Conservation (phyloP, 2,329 filamentous ascomycete species). For the Plectosphaerella cucumerina region DNA sequence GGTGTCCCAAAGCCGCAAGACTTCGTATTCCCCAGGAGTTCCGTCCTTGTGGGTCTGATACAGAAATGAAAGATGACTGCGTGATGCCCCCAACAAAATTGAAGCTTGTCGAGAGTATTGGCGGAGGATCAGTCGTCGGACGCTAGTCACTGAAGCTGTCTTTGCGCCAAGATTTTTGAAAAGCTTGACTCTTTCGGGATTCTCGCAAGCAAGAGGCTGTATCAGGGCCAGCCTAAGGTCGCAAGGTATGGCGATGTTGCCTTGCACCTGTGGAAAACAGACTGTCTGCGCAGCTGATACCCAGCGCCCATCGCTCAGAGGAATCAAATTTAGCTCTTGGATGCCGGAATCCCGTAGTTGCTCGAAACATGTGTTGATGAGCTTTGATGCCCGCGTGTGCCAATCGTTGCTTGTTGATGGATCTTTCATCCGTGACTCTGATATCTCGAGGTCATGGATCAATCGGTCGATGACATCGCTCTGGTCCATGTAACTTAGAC, state of each 20-base stretch:
- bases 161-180: background rate
- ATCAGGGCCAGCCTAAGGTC: background rate
- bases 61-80: background rate
- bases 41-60: background rate
- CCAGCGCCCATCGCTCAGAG: constrained; percentile 1
- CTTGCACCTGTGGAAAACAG: background rate
- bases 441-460: constrained; percentile 10
- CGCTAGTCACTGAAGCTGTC: background rate
- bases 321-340: background rate
- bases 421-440: constrained; percentile 10
- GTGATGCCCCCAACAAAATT: background rate
- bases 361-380: background rate
- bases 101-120: background rate
- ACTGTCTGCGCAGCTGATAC: background rate
- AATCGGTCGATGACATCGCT: constrained; percentile 8
- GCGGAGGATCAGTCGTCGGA: background rate
- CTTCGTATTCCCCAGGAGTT: background rate
- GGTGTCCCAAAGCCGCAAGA: background rate
- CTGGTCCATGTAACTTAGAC: constrained; percentile 1
- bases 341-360: background rate
- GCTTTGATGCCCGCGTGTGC: constrained; percentile 2
- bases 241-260: background rate
- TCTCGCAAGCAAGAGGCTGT: background rate
- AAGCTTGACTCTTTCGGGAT: background rate
- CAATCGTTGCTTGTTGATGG: constrained; percentile 12